Base-by-base conservation (phyloP, 2,329 filamentous ascomycete species). In the Didymella glomerata region DNA sequence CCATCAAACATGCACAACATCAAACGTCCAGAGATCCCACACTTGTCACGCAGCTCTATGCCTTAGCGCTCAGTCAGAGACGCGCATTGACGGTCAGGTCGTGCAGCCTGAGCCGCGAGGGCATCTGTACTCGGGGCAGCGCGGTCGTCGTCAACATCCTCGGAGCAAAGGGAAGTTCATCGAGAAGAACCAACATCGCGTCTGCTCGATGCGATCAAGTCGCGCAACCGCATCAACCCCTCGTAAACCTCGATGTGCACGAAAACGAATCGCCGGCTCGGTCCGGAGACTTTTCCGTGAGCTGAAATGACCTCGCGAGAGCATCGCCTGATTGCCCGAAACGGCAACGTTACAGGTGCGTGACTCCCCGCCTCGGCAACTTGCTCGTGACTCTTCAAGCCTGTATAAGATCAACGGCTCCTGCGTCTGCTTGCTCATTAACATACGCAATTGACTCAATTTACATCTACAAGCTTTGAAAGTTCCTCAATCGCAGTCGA, bases 261-360 rank as follows among this genome's bases (percentile, higher is more conserved):
- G 56, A 59, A 59, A 59, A 59, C 50, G 41, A 59, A 40, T 59
- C 56, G 56, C 40, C 56, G 50, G 51, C 56, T 59, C 50, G 51
- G 51, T 54, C 50, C 56, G 56, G 56, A 51, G 47, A 59, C 50
- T 51, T 59, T 45, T 59, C 56, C 51, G 55, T 11, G 49, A 50
- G 46, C 32, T 54, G 41, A n/a, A 49, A 38, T 62, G 40, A 57
- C 47, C 50, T 63, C 54, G 60, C 61, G 38, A 61, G 54, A 61
- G 47, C 58, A 58, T 63, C 56, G 58, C 51, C 50, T 63, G 58
- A 61, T 56, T 55, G 18, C 50, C 59, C 50, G 59, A 62, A 62
- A 58, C 54, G 47, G 54, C 16, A 49, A 45, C 25, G 53, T 49
- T 49, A 49, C 32, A 53, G 38, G 36, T 54, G 36, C 50, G 48